phyloP scores from a whole-genome alignment of 495 filamentous ascomycete genomes.

The Acidomyces sp. region DNA sequence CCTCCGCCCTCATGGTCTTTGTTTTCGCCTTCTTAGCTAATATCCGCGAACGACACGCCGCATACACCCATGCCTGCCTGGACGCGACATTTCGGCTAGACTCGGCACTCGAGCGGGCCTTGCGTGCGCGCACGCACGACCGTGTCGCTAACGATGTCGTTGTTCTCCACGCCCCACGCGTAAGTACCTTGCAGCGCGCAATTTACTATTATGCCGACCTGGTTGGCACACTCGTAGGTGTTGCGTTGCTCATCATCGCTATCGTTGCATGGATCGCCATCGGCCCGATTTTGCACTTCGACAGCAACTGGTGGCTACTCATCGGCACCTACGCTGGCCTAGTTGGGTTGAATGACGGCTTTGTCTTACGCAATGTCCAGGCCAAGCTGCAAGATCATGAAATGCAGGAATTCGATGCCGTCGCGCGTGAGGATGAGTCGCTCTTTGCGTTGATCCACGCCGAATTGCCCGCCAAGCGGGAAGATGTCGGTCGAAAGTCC shows the following conservation, averaged over 20 bases:
- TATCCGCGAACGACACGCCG: constrained; percentile 1
- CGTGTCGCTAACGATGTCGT: background rate
- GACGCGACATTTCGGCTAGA: background rate
- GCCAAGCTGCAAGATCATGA: background rate
- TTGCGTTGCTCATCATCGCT: background rate
- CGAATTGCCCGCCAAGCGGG: no score
- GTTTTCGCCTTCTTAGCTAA: constrained; percentile 3
- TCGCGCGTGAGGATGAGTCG: background rate
- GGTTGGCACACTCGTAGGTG: constrained; percentile 1
- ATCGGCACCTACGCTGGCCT: constrained; percentile 5
- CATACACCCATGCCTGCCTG: background rate
- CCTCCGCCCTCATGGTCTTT: constrained; percentile 3
- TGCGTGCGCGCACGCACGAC: background rate
- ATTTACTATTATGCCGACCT: constrained; percentile 3
- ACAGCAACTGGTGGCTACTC: constrained; percentile 5
- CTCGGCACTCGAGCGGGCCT: background rate
- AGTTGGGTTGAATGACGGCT: constrained; percentile 1
- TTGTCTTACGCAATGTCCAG: constrained; percentile 2
- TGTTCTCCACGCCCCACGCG: background rate
- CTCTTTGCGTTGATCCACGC: background rate
- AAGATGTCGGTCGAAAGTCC: background rate
- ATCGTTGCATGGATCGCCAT: constrained; percentile 1
- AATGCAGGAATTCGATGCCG: background rate
- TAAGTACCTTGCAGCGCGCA: background rate
- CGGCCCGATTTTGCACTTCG: constrained; percentile 1